Base-by-base conservation (phyloP, 768 basidiomycete species). In the Lactarius deliciosus region DNA sequence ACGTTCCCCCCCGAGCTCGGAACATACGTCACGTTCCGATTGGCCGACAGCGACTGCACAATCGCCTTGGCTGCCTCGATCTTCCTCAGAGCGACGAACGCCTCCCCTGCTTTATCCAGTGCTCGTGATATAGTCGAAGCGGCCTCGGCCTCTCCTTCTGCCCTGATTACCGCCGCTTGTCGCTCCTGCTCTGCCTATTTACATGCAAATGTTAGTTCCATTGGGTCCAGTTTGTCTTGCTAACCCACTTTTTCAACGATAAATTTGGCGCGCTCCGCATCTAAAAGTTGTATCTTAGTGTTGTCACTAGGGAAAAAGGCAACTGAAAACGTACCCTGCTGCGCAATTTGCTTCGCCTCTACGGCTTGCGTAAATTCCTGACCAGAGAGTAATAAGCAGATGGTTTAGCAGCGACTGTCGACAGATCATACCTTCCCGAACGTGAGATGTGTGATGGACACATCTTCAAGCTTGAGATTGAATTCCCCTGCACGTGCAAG, bases 51-150 rank as follows among this genome's bases (percentile, higher is more conserved):
- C 69, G 92, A 94, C 73, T 88, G 86, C 62, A 90, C 97, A 75
- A 99, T 98, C 64, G 96, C 97, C 81, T 98, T 94, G 82, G 90
- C 92, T 61, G 97, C 95, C 79, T 99, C 97, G 73, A 99, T 99
- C 79, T 94, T 92, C 72, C 97, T 84, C 76, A 99, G 86, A 66
- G 92, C 88, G 60, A 99, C 87, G 78, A 99, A 96, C 38, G 93
- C 96, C 73, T 97, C 96, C 10, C 96, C 96, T 2, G 97, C 96
- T 81, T 89, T 92, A 74, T 92, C 91, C 74, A 99, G 79, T 28
- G 97, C 92, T 66, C 81, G 83, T 20, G 94, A 96, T 74, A 99
- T 96, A 61, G 94, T 96, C 68, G 87, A 79, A 2, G 97, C 97
- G 5, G 97, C 97, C 79, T 98, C 96, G 2, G 96, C 97, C 81